Conservation (phyloP, 441 rosid species). For the California macrophylla region DNA sequence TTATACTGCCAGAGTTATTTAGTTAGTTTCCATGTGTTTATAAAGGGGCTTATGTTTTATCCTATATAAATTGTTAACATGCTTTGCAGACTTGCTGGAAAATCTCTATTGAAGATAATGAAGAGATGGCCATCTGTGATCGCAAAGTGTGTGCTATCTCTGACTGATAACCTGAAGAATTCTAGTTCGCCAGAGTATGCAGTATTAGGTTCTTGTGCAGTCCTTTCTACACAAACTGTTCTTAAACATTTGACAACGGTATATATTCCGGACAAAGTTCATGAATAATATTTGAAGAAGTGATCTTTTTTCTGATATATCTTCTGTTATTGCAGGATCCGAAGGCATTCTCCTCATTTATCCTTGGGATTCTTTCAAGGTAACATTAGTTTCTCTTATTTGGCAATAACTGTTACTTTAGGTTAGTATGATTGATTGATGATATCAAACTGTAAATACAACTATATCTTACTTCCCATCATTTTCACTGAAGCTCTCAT, state of each 20-base stretch:
- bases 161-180: conserved; percentile 56
- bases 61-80: conserved; percentile 28
- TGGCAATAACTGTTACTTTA: conserved; percentile 1
- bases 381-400: conserved; percentile 23
- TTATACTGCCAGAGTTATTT: neutral
- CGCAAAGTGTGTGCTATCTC: conserved; percentile 75
- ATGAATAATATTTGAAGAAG: conserved; percentile 14
- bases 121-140: conserved; percentile 95
- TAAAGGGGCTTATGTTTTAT: neutral
- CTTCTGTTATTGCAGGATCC: conserved; percentile 60
- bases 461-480: conserved; percentile 18
- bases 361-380: conserved; percentile 92
- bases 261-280: conserved; percentile 26
- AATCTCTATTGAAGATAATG: conserved; percentile 77
- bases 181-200: conserved; percentile 61
- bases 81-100: conserved; percentile 80
- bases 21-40: neutral
- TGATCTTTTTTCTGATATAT: conserved; percentile 26
- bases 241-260: conserved; percentile 93
- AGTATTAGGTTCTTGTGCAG: conserved; percentile 91
- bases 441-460: neutral
- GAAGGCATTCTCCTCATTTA: conserved; percentile 67
- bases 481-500: conserved; percentile 62
- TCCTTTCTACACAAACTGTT: conserved; percentile 83
- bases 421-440: conserved; percentile 14